phyloP scores from a whole-genome alignment of 1,284 basidiomycete species.

The Polyporus tsugae region DNA sequence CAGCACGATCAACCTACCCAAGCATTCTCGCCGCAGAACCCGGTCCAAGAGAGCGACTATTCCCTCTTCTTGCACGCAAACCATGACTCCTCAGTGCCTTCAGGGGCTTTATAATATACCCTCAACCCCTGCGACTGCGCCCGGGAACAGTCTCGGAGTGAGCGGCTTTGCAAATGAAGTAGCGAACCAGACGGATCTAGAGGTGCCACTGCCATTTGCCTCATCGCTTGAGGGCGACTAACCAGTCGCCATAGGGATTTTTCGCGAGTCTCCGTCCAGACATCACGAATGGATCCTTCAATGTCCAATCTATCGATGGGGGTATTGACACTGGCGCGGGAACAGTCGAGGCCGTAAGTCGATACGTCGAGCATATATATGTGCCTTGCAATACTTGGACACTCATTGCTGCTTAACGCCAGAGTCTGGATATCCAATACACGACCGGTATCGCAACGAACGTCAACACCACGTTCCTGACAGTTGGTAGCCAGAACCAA shows the following conservation, averaged over 20 bases:
- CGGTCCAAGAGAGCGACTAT: conserved; percentile 18
- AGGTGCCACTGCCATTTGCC: conserved; percentile 36
- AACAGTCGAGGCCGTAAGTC: conserved; percentile 32
- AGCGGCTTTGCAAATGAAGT: conserved; percentile 62
- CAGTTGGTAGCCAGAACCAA: conserved; percentile 26
- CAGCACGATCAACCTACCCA: background rate
- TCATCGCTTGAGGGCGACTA: background rate
- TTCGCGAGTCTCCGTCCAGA: conserved; percentile 56
- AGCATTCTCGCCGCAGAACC: conserved; percentile 20
- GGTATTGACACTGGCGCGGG: conserved; percentile 44
- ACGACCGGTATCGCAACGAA: conserved; percentile 66
- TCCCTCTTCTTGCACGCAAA: conserved; percentile 23
- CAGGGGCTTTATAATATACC: conserved; percentile 57
- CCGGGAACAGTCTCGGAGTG: conserved; percentile 59
- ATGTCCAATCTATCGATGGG: conserved; percentile 30
- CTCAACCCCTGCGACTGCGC: conserved; percentile 53
- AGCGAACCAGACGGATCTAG: conserved; percentile 57
- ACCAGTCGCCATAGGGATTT: conserved; percentile 50
- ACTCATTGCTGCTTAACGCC: conserved; percentile 45
- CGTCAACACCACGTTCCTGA: conserved; percentile 33
- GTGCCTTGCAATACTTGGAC: conserved; percentile 46
- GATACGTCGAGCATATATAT: conserved; percentile 42
- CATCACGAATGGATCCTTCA: conserved; percentile 42
- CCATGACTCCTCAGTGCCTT: conserved; percentile 62
- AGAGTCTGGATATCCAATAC: conserved; percentile 69